Evolutionary conservation across 148 eudicot genomes (phyloP), one percentile per base, ranked within the genome.

Genomic region (Rhododendron ferrugineum): DNA sequence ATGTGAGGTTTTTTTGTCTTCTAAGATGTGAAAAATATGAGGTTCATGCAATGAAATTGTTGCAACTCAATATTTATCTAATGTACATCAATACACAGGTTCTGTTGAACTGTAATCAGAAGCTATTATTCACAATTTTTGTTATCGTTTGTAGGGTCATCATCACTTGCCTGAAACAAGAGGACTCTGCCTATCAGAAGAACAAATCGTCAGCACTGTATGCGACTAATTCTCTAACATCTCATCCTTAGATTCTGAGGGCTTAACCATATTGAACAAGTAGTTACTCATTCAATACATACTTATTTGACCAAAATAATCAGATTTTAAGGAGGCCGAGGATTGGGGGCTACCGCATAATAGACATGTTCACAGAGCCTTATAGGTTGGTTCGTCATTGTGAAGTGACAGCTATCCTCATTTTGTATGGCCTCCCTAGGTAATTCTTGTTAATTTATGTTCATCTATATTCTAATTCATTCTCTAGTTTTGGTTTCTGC

Each of bases 121-220:
- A 72, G 37, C 23, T n/a, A 44, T 44, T 78, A 34, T 75, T 86
- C 82, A 75, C 86, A 52, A 36, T 85, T 78, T 68, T 4, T 68
- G 20, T 47, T 49, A 20, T 79, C 54, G 28, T 37, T 81, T 40
- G 86, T 87, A 97, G 98, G 98, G 98, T 20, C 98, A 97, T 92
- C 98, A 97, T 91, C 98, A 95, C 91, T 74, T 97, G 90, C 96
- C 99, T n/a, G 99, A 97, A 89, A 97, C 99, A 52, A 92, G 99
- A 93, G 99, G 99, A 81, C 99, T 97, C 85, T 97, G 99, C 92
- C 90, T 97, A 34, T 97, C 99, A 46, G 99, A 97, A 91, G 99
- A 95, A 89, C 99, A 94, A 86, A 97, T 98, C 54, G 91, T 97
- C 81, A 94, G 94, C 89, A 94, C 92, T 85, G 99, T 97, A 90